A percentile compares a stretch with the other conserved stretches of the same genome.
These are phyloP conservation scores for Pichia kudriavzevii DNA, from an alignment of 1,139 yeast species.

Conservation along the genomic window DNA sequence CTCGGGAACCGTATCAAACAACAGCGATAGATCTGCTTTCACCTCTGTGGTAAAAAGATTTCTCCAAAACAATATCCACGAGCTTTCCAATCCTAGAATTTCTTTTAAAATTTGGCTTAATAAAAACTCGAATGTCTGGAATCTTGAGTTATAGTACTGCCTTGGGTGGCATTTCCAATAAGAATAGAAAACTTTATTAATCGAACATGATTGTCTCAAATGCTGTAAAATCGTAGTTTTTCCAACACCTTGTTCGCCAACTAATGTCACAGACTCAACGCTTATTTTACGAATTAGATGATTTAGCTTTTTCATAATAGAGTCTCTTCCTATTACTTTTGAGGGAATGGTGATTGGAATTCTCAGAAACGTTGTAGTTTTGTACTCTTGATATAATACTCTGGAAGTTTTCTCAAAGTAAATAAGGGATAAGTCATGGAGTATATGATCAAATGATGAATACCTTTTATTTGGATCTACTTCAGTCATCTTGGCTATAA, in stretches of 20 bases:
- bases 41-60: conserved; percentile 35
- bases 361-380: conserved; percentile 1
- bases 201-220: conserved; percentile 33
- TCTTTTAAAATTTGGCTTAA: conserved; percentile 37
- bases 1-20: conserved; percentile 41
- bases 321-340: conserved; percentile 34
- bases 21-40: conserved; percentile 37
- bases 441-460: conserved; percentile 32
- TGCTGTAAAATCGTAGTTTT: conserved; percentile 41
- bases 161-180: conserved; percentile 37
- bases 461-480: conserved; percentile 40
- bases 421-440: conserved; percentile 33
- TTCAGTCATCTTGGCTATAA: conserved; percentile 39
- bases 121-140: conserved; percentile 31
- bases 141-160: conserved; percentile 22
- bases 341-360: conserved; percentile 28
- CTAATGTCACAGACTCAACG: conserved; percentile 32
- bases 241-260: conserved; percentile 45
- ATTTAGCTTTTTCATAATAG: conserved; percentile 28
- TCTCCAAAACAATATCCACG: conserved; percentile 37
- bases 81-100: conserved; percentile 35
- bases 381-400: background rate
- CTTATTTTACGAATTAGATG: conserved; percentile 28
- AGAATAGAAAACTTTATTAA: conserved; percentile 35
- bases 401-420: conserved; percentile 14